Evolutionary conservation across 176 grass and related monocot genomes (phyloP).

Genomic region (Oryza glaberrima): DNA sequence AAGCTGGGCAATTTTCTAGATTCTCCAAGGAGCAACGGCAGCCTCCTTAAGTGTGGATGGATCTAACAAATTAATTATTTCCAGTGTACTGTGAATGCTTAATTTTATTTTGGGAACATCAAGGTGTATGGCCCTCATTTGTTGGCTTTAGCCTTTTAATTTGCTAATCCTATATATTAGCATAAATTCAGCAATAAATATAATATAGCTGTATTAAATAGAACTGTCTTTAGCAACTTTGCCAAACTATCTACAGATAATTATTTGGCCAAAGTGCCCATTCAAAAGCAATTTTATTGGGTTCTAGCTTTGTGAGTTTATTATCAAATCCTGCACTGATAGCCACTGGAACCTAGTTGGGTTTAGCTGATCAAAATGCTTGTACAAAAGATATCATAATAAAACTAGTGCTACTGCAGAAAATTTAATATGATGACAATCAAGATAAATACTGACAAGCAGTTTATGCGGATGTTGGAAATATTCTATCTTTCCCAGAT

Average conservation of each 20-base stretch:
- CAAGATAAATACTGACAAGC: background rate
- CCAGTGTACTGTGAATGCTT: constrained; percentile 12
- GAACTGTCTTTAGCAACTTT: constrained; percentile 27
- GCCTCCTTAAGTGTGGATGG: constrained; percentile 42
- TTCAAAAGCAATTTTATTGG: constrained; percentile 12
- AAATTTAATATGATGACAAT: background rate
- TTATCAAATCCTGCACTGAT: constrained; percentile 30
- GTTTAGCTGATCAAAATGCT: constrained; percentile 12
- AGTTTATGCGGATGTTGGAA: background rate
- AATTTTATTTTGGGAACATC: constrained; percentile 27
- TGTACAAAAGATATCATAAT: background rate
- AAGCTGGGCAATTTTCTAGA: constrained; percentile 25
- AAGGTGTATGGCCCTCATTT: constrained; percentile 43
- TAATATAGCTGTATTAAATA: constrained; percentile 20
- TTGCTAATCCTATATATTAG: background rate
- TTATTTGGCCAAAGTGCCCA: background rate
- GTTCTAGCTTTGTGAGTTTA: constrained; percentile 48
- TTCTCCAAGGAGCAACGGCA: constrained; percentile 42
- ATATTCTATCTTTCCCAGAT: background rate
- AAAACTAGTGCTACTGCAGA: background rate
- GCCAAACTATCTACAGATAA: constrained; percentile 12
- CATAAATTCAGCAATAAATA: constrained; percentile 21
- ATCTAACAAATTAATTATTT: background rate
- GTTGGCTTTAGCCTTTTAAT: constrained; percentile 44
- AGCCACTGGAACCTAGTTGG: constrained; percentile 14